These are phyloP conservation scores for Dictyostelium capitatum DNA, from an alignment of 78 protist genomes.

Conservation along the genomic window DNA sequence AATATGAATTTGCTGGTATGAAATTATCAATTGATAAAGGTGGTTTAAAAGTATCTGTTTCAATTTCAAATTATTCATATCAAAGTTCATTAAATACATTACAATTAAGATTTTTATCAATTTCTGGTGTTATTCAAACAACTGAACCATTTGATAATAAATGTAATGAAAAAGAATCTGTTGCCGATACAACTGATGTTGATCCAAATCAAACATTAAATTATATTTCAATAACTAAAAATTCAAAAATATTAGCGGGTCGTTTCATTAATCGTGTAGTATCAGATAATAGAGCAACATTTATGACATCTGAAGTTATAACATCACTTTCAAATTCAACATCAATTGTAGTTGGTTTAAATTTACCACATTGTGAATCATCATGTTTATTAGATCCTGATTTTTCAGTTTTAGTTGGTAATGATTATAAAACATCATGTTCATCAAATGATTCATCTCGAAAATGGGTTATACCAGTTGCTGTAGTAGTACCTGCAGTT, in stretches of 20 bases:
- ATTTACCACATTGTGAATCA: slow-evolving; percentile 20
- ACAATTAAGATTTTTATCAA: slow-evolving; percentile 16
- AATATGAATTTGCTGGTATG: slow-evolving; percentile 27
- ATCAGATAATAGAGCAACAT: slow-evolving; percentile 41
- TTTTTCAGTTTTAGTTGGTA: not conserved
- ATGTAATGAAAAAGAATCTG: not conserved
- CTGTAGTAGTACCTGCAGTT: slow-evolving; percentile 18
- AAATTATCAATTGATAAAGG: not conserved
- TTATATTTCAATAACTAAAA: not conserved
- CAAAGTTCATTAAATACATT: slow-evolving; percentile 22
- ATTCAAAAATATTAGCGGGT: not conserved
- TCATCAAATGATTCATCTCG: not conserved
- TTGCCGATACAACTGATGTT: not conserved
- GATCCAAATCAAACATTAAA: slow-evolving; percentile 32
- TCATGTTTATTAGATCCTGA: slow-evolving; percentile 44
- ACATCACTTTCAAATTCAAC: not conserved
- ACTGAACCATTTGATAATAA: not conserved
- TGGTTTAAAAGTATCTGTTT: slow-evolving; percentile 7
- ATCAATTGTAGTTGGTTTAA: slow-evolving; percentile 11
- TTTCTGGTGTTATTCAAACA: not conserved
- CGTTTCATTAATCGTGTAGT: slow-evolving; percentile 8
- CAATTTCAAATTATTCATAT: not conserved
- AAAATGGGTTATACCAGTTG: slow-evolving; percentile 10
- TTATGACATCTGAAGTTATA: not conserved
- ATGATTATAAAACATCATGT: not conserved